These are phyloP conservation scores for Pseudotulostoma volvatum DNA, from an alignment of 495 filamentous ascomycete genomes.

Conservation along the genomic window DNA sequence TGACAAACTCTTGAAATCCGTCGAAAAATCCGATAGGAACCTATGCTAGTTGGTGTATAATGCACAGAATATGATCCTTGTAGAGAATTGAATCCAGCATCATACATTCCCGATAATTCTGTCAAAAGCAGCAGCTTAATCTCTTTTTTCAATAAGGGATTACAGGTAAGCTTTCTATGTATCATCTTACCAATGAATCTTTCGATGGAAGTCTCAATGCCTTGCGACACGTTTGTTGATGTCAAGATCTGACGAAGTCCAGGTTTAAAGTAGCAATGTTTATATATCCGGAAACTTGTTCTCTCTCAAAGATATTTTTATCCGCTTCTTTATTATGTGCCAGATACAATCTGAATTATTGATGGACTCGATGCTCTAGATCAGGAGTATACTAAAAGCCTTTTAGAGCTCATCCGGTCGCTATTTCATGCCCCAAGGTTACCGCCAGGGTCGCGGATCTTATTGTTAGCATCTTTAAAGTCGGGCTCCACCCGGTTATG, in stretches of 20 bases:
- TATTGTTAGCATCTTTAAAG: constrained; percentile 6
- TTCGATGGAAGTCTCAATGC: constrained; percentile 12
- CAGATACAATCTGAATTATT: background rate
- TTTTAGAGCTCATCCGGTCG: constrained; percentile 2
- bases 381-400: constrained; percentile 1
- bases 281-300: constrained; percentile 9
- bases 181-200: constrained; percentile 8
- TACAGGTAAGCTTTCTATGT: constrained; percentile 9
- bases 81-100: too few relatives aligned
- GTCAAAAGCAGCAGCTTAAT: constrained; percentile 4
- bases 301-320: constrained; percentile 7
- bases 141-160: constrained; percentile 6
- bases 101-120: constrained; percentile 10
- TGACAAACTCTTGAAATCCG: too few relatives aligned
- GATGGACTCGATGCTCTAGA: too few relatives aligned
- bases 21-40: too few relatives aligned
- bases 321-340: background rate
- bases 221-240: constrained; percentile 7
- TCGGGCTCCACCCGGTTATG: too few relatives aligned
- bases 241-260: too few relatives aligned
- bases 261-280: constrained; percentile 7
- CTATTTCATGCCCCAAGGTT: constrained; percentile 3
- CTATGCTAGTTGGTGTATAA: too few relatives aligned
- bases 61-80: too few relatives aligned
- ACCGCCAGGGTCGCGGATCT: background rate